Evolutionary conservation across 305 asterid species (phyloP), one percentile per base, ranked within the genome.

Genomic region (Rubia occidens): DNA sequence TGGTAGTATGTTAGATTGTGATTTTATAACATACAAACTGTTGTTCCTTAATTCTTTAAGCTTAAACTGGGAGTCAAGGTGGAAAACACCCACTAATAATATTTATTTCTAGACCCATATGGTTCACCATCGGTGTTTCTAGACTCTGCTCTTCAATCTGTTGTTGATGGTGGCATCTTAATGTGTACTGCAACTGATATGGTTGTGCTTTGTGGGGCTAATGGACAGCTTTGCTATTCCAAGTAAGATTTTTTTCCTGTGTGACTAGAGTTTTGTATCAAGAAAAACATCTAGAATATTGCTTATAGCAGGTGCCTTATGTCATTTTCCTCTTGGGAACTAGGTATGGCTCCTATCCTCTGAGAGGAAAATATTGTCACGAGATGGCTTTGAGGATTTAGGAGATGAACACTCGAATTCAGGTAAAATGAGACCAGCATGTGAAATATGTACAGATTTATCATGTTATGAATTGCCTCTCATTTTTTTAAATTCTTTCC

Each of bases 181-280:
- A 87, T 90, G 99, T 94, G 99, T 74, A 94, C 99, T 1, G 97
- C 99, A 71, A 94, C 97, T 79, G 97, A 94, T 84, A 84, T 94
- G 96, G 97, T 97, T 15, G 96, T 94, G 74, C 94, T 94, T 54
- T 94, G 99, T 82, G 99, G 96, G 76, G 85, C 86, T 66, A 90
- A 87, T 70, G 97, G 95, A 17, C 97, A 94, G 84, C 96, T 89
- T 73, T 90, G 99, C 97, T 90, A 90, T 82, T 87, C 98, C 81
- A 94, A 94, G 98, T 94, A 90, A 84, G 91, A 70, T 67, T 72
- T 71, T 39, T 55, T 54, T 18, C 35, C 15, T 8, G 55, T 40
- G 24, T 70, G 64, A 39, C 66, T 15, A 67, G 72, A 45, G 24
- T 29, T 14, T 24, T 10, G 29, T 63, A 55, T 55, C 11, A 29